phyloP scores from a whole-genome alignment of 495 filamentous ascomycete species.

The Elaphomyces granulatus region DNA sequence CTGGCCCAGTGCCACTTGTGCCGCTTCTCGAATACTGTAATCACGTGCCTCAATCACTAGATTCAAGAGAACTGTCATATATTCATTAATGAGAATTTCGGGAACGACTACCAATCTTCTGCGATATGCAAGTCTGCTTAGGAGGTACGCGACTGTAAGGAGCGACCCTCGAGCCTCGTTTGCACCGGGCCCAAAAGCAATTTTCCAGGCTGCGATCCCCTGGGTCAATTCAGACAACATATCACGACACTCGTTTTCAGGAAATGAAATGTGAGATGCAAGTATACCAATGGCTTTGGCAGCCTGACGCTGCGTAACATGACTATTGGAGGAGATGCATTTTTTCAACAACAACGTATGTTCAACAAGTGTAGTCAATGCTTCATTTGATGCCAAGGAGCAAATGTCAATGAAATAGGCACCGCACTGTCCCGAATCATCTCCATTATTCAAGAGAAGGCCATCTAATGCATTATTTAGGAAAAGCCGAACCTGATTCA shows the following conservation, averaged over 20 bases:
- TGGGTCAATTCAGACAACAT: slow-evolving; percentile 28
- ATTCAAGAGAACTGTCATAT: slow-evolving; percentile 28
- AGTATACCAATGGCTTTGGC: slow-evolving; percentile 68
- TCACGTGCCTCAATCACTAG: slow-evolving; percentile 40
- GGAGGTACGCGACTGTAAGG: slow-evolving; percentile 40
- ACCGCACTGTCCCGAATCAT: slow-evolving; percentile 39
- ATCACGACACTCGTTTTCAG: slow-evolving; percentile 18
- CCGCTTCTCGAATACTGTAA: slow-evolving; percentile 40
- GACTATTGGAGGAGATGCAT: slow-evolving; percentile 54
- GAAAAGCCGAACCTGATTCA: slow-evolving; percentile 24
- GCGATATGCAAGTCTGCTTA: slow-evolving; percentile 44
- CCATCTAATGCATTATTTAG: slow-evolving; percentile 44
- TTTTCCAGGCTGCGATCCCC: slow-evolving; percentile 34
- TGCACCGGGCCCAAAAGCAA: slow-evolving; percentile 44
- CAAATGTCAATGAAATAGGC: slow-evolving; percentile 51
- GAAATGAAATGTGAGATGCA: slow-evolving; percentile 43
- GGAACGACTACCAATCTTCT: slow-evolving; percentile 17
- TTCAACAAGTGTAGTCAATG: slow-evolving; percentile 34
- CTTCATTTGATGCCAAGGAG: slow-evolving; percentile 41
- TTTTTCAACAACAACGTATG: slow-evolving; percentile 36
- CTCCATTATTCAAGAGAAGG: slow-evolving; percentile 33
- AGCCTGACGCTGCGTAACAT: slow-evolving; percentile 43
- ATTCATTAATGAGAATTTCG: slow-evolving; percentile 21
- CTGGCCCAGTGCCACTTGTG: slow-evolving; percentile 55
- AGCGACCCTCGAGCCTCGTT: slow-evolving; percentile 48